Conservation (phyloP, 495 filamentous ascomycete species). For the Platismatia glauca region DNA sequence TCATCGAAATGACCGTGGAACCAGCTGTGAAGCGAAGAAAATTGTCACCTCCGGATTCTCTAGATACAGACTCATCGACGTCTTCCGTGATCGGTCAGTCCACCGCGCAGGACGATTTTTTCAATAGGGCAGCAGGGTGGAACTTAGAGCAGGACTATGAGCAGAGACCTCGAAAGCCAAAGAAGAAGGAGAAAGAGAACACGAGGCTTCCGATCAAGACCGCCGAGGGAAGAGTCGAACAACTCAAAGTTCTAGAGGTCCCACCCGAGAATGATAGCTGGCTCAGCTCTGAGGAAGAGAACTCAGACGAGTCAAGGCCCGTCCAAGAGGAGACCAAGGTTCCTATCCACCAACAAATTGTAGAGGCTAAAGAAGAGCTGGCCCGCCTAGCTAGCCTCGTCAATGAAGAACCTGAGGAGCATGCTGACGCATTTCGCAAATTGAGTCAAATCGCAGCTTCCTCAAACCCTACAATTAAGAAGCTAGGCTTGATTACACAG, state of each 20-base stretch:
- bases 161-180: conserved; percentile 63
- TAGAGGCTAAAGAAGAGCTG: conserved; percentile 85
- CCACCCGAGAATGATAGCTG: conserved; percentile 45
- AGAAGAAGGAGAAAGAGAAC: conserved; percentile 59
- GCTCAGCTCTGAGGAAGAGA: conserved; percentile 39
- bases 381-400: conserved; percentile 70
- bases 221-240: conserved; percentile 59
- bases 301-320: conserved; percentile 27
- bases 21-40: conserved; percentile 45
- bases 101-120: conserved; percentile 29
- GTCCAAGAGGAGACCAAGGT: conserved; percentile 53
- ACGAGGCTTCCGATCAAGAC: conserved; percentile 80
- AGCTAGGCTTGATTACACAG: conserved; percentile 74
- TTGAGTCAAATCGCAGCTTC: conserved; percentile 65
- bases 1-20: conserved; percentile 21
- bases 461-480: conserved; percentile 62
- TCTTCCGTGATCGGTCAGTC: conserved; percentile 26
- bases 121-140: conserved; percentile 52
- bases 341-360: conserved; percentile 64
- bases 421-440: conserved; percentile 65
- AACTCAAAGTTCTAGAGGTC: conserved; percentile 37
- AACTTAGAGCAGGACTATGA: conserved; percentile 90
- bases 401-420: conserved; percentile 90
- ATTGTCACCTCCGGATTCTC: conserved; percentile 43
- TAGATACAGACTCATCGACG: conserved; percentile 31